A percentile compares a stretch with the other conserved stretches of the same genome.
These are phyloP conservation scores for apple (Malus domestica) DNA, from an alignment of 306 rosid species.

Conservation along the genomic window ASM211411v1 NC_041803.1:11345501-11346000, in stretches of 20 bases:
- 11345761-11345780: constrained; percentile 32
- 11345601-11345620: constrained; percentile 16
- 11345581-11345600: constrained; percentile 9
- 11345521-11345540: neutral
- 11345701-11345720: constrained; percentile 20
- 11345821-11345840: constrained; percentile 49
- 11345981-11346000: constrained; percentile 31
- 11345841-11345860: constrained; percentile 42
- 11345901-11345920: too few species aligned
- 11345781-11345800: constrained; percentile 16
- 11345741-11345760: constrained; percentile 20
- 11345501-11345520: constrained; percentile 51
- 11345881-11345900: constrained; percentile 15
- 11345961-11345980: constrained; percentile 21
- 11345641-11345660: neutral
- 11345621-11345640: constrained; percentile 34
- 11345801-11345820: constrained; percentile 30
- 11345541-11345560: constrained; percentile 15
- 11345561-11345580: constrained; percentile 40
- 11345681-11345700: constrained; percentile 38
- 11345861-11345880: constrained; percentile 17
- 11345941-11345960: constrained; percentile 18
- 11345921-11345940: constrained; percentile 17
- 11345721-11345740: neutral
- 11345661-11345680: constrained; percentile 18